Evolutionary conservation across 116 monocot genomes (phyloP), one percentile per base, ranked within the genome.

Genomic region (Trichopus zeylanicus): DNA sequence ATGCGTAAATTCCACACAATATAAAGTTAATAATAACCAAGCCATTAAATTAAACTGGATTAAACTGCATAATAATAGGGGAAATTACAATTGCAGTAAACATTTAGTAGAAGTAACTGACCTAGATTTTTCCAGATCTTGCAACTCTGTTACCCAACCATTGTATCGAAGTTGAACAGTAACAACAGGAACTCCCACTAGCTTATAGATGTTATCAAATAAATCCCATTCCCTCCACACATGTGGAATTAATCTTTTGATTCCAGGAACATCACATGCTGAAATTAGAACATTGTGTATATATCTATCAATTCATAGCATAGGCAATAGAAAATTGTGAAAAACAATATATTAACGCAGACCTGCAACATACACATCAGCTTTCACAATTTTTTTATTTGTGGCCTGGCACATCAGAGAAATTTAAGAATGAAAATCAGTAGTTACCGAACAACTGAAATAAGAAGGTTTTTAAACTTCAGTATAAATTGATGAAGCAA

Each of bases 201-300:
- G 65, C 61, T 88, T 77, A 63, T 91, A 98, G 24, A 91, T 68
- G 29, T 98, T 91, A 48, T 98, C 75, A 82, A 97, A 91, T 15
- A 75, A 48, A 21, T 91, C 82, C 87, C 84, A 87, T 53, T 87
- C 70, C 60, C 91, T 91, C 97, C 97, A 98, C 46, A 81, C 69
- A 49, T 76, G 56, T 67, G 97, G 91, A 65, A 98, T 63, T 48
- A 98, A 67, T 78, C 77, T 91, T 77, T 98, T 98, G 39, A 98
- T 98, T 57, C 97, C 97, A 76, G 97, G 97, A 31, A 98, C 87
- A 80, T 98, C 97, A 71, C 91, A 98, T 18, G 97, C 97, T 98
- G 77, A 23, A 62, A 76, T 20, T 15, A 57, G 26, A 28, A 59
- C n/a, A 18, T 63, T 59, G 31, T 13, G 26, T 51, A 31, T 59